A percentile compares a stretch with the other conserved stretches of the same genome.
These are phyloP conservation scores for Blastomyces gilchristii DNA, from an alignment of 2,329 filamentous ascomycete genomes.

Conservation along the genomic window DNA sequence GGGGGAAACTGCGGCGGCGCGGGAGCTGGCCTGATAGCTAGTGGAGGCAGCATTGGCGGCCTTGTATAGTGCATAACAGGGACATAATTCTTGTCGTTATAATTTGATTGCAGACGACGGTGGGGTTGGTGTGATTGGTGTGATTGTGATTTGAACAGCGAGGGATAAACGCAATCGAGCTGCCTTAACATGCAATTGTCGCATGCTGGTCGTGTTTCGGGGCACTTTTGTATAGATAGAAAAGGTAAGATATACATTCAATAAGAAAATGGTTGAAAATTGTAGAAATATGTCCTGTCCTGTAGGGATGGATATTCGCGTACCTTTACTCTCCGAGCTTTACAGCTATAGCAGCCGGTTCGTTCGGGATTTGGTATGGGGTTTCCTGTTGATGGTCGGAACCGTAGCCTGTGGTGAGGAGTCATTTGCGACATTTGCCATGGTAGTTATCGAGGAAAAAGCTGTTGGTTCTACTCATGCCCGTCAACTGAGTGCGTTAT, in stretches of 20 bases:
- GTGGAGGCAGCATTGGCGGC: neutral
- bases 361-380: neutral
- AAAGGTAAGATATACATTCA: neutral
- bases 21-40: neutral
- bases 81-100: neutral
- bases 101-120: neutral
- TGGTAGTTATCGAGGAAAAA: neutral
- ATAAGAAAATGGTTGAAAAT: neutral
- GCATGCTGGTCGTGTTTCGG: neutral
- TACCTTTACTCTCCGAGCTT: constrained; percentile 1
- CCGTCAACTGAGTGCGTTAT: neutral
- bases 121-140: neutral
- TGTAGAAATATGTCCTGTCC: neutral
- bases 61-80: neutral
- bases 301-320: neutral
- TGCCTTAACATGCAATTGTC: neutral
- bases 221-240: neutral
- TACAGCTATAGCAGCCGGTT: constrained; percentile 1
- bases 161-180: constrained; percentile 1
- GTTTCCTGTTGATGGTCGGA: neutral
- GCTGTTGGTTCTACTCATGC: neutral
- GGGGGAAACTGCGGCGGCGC: neutral
- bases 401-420: neutral
- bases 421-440: neutral
- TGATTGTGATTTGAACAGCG: neutral